Conservation (phyloP, 2,329 filamentous ascomycete species). For the Ilyonectria mors-panacis region DNA sequence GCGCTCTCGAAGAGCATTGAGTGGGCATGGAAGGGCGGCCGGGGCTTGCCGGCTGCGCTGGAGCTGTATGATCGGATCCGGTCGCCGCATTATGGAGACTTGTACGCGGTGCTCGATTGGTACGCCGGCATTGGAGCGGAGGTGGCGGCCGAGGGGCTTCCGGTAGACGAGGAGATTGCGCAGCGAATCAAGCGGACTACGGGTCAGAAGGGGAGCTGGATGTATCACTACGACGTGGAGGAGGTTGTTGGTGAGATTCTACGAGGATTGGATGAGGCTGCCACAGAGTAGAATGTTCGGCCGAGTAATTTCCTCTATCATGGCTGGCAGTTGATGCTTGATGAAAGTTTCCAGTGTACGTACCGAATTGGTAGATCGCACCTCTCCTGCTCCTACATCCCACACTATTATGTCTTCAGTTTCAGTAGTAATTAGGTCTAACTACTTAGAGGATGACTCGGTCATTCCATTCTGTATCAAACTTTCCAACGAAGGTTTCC, state of each 20-base stretch:
- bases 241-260: slow-evolving; percentile 33
- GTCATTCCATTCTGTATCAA: not conserved
- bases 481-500: too few relatives aligned
- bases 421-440: too few relatives aligned
- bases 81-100: slow-evolving; percentile 48
- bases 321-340: not conserved
- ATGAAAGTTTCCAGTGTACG: not conserved
- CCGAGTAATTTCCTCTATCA: not conserved
- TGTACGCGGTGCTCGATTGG: slow-evolving; percentile 47
- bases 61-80: slow-evolving; percentile 47
- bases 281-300: not conserved
- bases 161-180: slow-evolving; percentile 46
- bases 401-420: too few relatives aligned
- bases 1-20: slow-evolving; percentile 43
- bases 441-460: too few relatives aligned
- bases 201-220: slow-evolving; percentile 44
- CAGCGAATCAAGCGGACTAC: slow-evolving; percentile 39
- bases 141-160: slow-evolving; percentile 34
- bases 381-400: not conserved
- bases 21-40: slow-evolving; percentile 40
- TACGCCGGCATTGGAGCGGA: slow-evolving; percentile 37
- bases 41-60: slow-evolving; percentile 40
- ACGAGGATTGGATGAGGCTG: slow-evolving; percentile 10
- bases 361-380: not conserved
- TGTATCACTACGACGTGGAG: slow-evolving; percentile 48